Evolutionary conservation across 352 stramenopile genomes (phyloP).

Genomic region (Globisporangium apiculatum): DNA sequence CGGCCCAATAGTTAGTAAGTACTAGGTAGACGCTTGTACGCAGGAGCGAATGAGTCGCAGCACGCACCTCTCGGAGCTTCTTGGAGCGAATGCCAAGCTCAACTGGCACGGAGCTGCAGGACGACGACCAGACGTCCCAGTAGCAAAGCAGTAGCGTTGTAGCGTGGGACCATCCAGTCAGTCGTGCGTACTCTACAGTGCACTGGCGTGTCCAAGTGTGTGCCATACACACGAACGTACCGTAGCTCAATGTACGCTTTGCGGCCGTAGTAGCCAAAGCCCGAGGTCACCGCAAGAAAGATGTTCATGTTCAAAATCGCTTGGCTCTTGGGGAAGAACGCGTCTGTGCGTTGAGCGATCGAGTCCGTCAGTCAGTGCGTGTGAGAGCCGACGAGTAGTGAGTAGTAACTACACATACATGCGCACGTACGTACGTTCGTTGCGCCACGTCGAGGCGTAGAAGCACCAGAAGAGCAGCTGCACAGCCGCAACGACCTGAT

Average conservation of each 20-base stretch:
- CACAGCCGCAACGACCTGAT: slow-evolving; percentile 44
- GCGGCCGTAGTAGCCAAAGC: slow-evolving; percentile 71
- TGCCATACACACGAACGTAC: slow-evolving; percentile 15
- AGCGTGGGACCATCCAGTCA: background rate
- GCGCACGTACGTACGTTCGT: slow-evolving; percentile 41
- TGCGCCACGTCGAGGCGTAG: slow-evolving; percentile 64
- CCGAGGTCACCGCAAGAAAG: slow-evolving; percentile 64
- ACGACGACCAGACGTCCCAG: too few relatives aligned
- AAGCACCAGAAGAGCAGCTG: slow-evolving; percentile 76
- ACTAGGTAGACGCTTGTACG: background rate
- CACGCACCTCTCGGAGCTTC: slow-evolving; percentile 68
- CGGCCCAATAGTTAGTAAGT: background rate
- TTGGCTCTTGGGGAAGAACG: slow-evolving; percentile 74
- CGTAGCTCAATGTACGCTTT: slow-evolving; percentile 78
- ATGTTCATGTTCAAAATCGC: slow-evolving; percentile 79
- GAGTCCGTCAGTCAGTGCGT: background rate
- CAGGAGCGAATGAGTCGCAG: too few relatives aligned
- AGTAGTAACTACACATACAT: too few relatives aligned
- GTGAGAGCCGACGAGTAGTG: too few relatives aligned
- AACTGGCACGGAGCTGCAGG: slow-evolving; percentile 63
- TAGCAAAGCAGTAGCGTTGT: too few relatives aligned
- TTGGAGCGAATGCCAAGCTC: slow-evolving; percentile 74
- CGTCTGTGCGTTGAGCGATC: slow-evolving; percentile 21
- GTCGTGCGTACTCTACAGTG: background rate
- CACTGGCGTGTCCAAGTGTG: too few relatives aligned